Evolutionary conservation across 148 eudicot genomes (phyloP).

Genomic region (Vaccinium vitisidaea): DNA sequence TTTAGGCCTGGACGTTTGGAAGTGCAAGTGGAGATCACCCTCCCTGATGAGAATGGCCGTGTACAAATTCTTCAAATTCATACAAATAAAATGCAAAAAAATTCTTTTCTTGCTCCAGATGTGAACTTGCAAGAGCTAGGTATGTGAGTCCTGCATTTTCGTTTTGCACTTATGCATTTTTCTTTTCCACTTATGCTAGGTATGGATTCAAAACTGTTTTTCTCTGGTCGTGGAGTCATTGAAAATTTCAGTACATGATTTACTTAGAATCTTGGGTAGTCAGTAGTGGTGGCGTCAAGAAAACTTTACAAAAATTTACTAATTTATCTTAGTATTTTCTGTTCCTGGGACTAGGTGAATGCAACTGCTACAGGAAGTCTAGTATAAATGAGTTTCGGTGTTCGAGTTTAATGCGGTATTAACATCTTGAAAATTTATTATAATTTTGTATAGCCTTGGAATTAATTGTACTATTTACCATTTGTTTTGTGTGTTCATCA

Average conservation of each 20-base stretch:
- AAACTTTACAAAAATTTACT: background rate
- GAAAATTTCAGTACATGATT: background rate
- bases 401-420: background rate
- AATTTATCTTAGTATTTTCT: background rate
- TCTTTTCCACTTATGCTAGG: background rate
- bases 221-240: background rate
- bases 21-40: conserved; percentile 98
- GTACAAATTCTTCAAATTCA: conserved; percentile 93
- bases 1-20: conserved; percentile 97
- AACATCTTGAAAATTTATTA: background rate
- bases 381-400: background rate
- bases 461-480: background rate
- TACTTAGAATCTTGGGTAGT: background rate
- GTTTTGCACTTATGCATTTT: background rate
- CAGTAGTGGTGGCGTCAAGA: background rate
- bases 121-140: conserved; percentile 82
- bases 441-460: background rate
- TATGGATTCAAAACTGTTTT: background rate
- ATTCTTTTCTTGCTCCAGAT: conserved; percentile 90
- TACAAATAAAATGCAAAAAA: conserved; percentile 95
- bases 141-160: conserved; percentile 29
- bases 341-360: background rate
- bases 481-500: background rate
- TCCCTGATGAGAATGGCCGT: conserved; percentile 96
- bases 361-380: background rate